Conservation (phyloP, 2,329 filamentous ascomycete species). For the Leptodontidium sp. region DNA sequence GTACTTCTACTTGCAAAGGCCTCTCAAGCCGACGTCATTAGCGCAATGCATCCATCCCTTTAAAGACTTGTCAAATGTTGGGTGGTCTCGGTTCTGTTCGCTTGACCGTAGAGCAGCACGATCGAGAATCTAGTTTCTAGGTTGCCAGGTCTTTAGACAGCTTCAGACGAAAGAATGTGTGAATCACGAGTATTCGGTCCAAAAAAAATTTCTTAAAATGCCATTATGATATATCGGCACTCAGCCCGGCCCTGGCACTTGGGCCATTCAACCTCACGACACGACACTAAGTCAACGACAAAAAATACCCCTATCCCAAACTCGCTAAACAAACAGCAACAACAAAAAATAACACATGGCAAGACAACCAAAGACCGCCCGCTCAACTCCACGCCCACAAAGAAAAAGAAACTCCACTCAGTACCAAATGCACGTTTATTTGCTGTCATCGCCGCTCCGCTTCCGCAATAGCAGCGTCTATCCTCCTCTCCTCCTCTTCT, state of each 20-base stretch:
- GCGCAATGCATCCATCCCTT: too few relatives aligned
- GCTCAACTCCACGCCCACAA: background rate
- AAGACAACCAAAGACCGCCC: background rate
- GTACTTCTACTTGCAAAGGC: too few relatives aligned
- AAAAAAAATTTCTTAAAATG: background rate
- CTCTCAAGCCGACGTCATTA: too few relatives aligned
- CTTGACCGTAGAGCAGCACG: background rate
- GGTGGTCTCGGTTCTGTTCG: too few relatives aligned
- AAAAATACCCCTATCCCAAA: background rate
- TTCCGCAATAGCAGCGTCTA: constrained; percentile 44
- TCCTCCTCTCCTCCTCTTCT: constrained; percentile 46
- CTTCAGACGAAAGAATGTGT: background rate
- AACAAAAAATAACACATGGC: background rate
- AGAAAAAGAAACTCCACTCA: background rate
- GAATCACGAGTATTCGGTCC: background rate
- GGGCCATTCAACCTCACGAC: background rate
- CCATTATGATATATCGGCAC: constrained; percentile 28
- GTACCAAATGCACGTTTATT: background rate
- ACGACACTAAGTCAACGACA: background rate
- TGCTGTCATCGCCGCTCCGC: constrained; percentile 33
- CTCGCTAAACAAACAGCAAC: constrained; percentile 25
- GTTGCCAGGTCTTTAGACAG: background rate
- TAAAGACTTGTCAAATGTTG: too few relatives aligned
- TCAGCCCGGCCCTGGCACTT: background rate
- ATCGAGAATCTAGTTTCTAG: background rate